A percentile compares a stretch with the other conserved stretches of the same genome.
These are phyloP conservation scores for Auriscalpium microsporum DNA, from an alignment of 768 basidiomycete species.

Conservation along the genomic window DNA sequence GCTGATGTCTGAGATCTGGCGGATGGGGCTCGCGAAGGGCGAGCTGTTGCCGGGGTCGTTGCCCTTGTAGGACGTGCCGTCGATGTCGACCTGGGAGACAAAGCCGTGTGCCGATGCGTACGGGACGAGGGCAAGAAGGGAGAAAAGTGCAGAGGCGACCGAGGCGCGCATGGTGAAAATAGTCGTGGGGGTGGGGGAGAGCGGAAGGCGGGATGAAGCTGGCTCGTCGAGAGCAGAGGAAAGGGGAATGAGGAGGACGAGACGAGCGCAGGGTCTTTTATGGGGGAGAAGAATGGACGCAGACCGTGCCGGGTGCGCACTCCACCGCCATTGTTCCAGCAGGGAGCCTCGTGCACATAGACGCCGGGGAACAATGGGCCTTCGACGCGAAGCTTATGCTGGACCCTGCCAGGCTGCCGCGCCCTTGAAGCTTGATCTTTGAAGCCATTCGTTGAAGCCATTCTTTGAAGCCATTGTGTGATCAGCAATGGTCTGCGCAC, in stretches of 20 bases:
- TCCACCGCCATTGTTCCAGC: no score
- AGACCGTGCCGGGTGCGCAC: no score
- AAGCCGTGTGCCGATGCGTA: constrained; percentile 8
- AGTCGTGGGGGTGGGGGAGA: background rate
- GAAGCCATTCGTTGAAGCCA: no score
- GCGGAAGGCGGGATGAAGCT: background rate
- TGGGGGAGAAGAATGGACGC: background rate
- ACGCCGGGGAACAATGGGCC: no score
- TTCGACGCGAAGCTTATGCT: no score
- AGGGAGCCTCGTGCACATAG: no score
- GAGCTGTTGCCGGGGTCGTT: constrained; percentile 6
- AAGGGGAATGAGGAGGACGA: background rate
- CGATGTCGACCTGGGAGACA: constrained; percentile 9
- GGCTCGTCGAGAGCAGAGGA: constrained; percentile 1
- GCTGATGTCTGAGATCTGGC: constrained; percentile 30
- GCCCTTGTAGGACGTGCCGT: constrained; percentile 8
- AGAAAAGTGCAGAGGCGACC: constrained; percentile 1
- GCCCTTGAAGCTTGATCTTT: no score
- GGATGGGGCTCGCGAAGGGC: constrained; percentile 21
- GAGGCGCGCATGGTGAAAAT: background rate
- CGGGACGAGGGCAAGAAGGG: constrained; percentile 18
- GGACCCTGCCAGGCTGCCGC: no score
- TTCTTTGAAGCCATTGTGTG: no score
- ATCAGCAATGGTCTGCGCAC: no score
- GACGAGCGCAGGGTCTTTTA: background rate